Conservation (phyloP, 306 rosid species). For the Canavalia gladiata region DNA sequence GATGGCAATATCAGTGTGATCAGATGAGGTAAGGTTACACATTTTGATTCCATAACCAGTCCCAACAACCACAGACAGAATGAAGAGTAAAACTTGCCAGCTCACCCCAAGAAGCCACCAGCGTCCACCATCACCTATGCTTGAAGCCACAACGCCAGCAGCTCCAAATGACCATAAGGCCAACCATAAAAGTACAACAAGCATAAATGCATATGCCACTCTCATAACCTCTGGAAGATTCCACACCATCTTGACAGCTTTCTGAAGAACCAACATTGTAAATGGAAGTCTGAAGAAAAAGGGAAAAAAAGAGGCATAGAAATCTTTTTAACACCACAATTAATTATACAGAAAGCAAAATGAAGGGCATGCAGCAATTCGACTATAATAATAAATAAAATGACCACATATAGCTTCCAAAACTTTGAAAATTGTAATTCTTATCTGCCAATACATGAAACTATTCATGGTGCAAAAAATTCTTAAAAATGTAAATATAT, state of each 20-base stretch:
- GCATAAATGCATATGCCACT: conserved; percentile 84
- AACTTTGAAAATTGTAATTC: neutral
- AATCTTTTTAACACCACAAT: conserved; percentile 25
- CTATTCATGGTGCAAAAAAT: neutral
- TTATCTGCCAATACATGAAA: conserved; percentile 10
- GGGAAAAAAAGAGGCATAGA: conserved; percentile 32
- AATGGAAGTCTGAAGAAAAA: conserved; percentile 83
- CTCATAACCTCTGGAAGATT: conserved; percentile 85
- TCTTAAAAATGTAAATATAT: neutral
- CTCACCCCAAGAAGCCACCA: conserved; percentile 99
- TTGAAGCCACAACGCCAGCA: conserved; percentile 97
- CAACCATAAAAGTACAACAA: conserved; percentile 90
- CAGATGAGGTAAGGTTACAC: conserved; percentile 28
- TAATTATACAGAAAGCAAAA: conserved; percentile 29
- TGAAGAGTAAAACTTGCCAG: conserved; percentile 91
- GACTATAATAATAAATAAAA: neutral
- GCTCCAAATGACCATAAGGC: conserved; percentile 97
- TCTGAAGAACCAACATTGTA: conserved; percentile 91
- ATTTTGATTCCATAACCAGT: conserved; percentile 41
- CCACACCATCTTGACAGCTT: conserved; percentile 95
- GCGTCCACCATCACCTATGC: conserved; percentile 89
- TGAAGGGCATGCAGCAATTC: neutral
- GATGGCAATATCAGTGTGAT: conserved; percentile 46
- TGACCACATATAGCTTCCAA: neutral
- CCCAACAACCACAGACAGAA: conserved; percentile 51